Evolutionary conservation across 176 grass and related monocot species (phyloP).

Genomic region (Oryza glaberrima): DNA sequence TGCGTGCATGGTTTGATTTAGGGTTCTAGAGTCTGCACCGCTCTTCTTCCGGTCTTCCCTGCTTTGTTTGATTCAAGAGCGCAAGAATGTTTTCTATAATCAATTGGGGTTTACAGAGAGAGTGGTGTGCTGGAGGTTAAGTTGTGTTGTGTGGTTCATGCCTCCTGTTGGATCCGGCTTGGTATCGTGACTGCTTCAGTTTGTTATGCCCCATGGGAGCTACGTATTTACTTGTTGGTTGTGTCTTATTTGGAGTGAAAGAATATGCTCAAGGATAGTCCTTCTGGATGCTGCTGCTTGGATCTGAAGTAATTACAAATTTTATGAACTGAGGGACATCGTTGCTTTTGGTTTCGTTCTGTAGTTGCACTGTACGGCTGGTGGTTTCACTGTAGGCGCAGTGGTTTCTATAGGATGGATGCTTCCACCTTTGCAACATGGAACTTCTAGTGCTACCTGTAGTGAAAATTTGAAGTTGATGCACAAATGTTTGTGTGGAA

Average conservation of each 20-base stretch:
- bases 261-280: background rate
- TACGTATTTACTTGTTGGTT: background rate
- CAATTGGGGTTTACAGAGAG: background rate
- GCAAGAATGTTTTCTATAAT: background rate
- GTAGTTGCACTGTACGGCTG: background rate
- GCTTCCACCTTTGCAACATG: background rate
- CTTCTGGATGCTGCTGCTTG: background rate
- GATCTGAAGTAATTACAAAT: constrained; percentile 22
- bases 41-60: background rate
- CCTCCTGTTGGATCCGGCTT: constrained; percentile 2
- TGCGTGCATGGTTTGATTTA: background rate
- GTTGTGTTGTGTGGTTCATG: background rate
- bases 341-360: background rate
- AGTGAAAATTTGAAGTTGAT: background rate
- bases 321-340: background rate
- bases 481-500: background rate
- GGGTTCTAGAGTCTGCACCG: constrained; percentile 15
- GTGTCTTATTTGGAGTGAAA: constrained; percentile 23
- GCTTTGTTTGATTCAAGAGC: background rate
- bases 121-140: background rate
- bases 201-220: background rate
- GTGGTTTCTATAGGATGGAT: background rate
- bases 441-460: background rate
- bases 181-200: background rate
- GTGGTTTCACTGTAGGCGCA: too few relatives aligned